Evolutionary conservation across 108 stramenopile species (phyloP).

Genomic region (Skeletonema tropicum): DNA sequence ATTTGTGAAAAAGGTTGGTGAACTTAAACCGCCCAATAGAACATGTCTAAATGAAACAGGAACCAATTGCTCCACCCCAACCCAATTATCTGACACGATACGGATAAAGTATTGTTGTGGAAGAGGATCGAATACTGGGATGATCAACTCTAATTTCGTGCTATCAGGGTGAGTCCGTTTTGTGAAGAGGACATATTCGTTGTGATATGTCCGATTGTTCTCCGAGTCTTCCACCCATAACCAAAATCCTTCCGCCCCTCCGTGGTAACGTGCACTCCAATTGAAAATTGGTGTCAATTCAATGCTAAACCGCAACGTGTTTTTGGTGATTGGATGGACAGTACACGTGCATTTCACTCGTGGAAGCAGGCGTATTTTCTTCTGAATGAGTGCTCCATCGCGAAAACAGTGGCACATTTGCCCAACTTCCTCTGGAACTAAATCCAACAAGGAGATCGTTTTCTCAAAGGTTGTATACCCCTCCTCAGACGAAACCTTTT

Average conservation of each 20-base stretch:
- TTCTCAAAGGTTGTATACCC: constrained; percentile 65
- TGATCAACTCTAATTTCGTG: constrained; percentile 80
- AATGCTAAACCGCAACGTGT: constrained; percentile 82
- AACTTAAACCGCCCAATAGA: constrained; percentile 71
- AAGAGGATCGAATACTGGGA: constrained; percentile 89
- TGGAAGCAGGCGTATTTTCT: constrained; percentile 82
- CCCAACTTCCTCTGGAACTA: constrained; percentile 93
- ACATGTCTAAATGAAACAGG: constrained; percentile 89
- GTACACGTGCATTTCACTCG: constrained; percentile 71
- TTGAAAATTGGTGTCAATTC: constrained; percentile 79
- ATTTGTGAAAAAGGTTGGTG: constrained; percentile 76
- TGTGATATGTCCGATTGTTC: constrained; percentile 85
- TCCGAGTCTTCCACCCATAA: constrained; percentile 96
- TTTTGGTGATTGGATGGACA: constrained; percentile 93
- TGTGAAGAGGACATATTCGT: constrained; percentile 79
- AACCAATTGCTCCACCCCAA: constrained; percentile 86
- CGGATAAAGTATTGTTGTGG: constrained; percentile 93
- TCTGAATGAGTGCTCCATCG: constrained; percentile 70
- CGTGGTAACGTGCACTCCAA: constrained; percentile 88
- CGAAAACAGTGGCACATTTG: constrained; percentile 72
- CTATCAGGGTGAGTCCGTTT: constrained; percentile 71
- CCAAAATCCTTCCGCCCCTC: constrained; percentile 90
- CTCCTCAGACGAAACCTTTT: constrained; percentile 31
- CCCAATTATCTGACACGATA: constrained; percentile 92
- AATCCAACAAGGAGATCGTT: constrained; percentile 81